Evolutionary conservation across 2,329 filamentous ascomycete species (phyloP), one percentile per base, ranked within the genome.

Genomic region (Bipolaris gigantea): DNA sequence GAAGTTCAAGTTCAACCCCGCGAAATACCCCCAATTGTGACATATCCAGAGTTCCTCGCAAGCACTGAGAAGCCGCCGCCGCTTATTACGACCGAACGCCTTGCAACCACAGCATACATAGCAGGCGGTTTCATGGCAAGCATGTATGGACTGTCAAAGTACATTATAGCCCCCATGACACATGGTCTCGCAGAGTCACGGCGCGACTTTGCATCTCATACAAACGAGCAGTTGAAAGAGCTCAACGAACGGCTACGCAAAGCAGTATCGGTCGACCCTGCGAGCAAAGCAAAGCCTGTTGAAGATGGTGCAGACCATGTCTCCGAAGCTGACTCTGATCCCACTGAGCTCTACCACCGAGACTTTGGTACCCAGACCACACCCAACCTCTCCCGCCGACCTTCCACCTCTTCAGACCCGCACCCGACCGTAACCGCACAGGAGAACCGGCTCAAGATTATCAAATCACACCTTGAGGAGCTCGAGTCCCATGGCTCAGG

Each of bases 341-440:
- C 90, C 1, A 86, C 87, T 1, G 89, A 93, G 73, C 83, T 92
- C 57, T 94, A 90, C 75, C 89, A 92, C 72, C 85, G 89, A 41
- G 90, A 94, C 68, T 83, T 90, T 55, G 89, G 89, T 59, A 89
- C 89, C 1, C 90, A 94, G 73, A 94, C 90, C 0, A 86, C 85
- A 0, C 80, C 79, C 1, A 76, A 76, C 0, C 71, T 79, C 2
- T 80, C 79, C 4, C 76, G 78, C 5, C 63, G 73, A 21, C 62
- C 71, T 4, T 71, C 72, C 1, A 59, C 67, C 7, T 57, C 64
- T 5, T 35, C 55, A 3, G 61, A 69, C 25, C 56, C 60, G 13
- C 69, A 73, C 52, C 56, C 67, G 23, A 56, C 70, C 4, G 65
- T 73, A 10, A 66, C 64, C 41, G 64, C 60, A 9, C 79, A 83